phyloP scores from a whole-genome alignment of 2,329 filamentous ascomycete species.

The Trichophyton simii region DNA sequence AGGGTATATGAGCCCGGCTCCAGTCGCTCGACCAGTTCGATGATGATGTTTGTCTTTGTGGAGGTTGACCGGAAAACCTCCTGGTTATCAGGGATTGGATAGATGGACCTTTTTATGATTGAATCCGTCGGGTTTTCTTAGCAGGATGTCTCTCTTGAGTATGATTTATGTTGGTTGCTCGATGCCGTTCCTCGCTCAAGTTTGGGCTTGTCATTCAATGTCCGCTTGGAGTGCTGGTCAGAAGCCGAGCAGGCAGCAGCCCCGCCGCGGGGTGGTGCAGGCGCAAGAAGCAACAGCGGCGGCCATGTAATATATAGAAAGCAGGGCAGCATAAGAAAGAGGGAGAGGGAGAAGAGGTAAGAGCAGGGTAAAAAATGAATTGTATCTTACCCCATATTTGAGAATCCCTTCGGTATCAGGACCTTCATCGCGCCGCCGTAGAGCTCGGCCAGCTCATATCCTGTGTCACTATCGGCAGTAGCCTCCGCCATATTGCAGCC shows the following conservation, averaged over 20 bases:
- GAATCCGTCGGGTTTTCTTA: not conserved
- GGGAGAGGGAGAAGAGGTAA: not conserved
- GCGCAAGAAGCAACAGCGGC: not conserved
- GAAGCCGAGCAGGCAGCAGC: not conserved
- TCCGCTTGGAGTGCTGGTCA: not conserved
- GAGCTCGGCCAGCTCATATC: conserved; percentile 10
- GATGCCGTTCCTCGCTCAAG: not conserved
- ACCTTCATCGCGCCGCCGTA: conserved; percentile 19
- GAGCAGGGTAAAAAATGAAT: not conserved
- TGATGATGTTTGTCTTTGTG: conserved; percentile 74
- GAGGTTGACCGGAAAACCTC: conserved; percentile 79
- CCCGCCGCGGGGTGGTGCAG: not conserved
- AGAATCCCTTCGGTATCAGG: conserved; percentile 15
- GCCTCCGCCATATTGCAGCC: conserved; percentile 3
- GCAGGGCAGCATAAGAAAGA: not conserved
- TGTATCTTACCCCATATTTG: conserved; percentile 17
- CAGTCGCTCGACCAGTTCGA: conserved; percentile 80
- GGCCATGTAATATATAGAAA: not conserved
- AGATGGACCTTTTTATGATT: conserved; percentile 14
- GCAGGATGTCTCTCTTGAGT: not conserved
- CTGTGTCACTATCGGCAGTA: not conserved
- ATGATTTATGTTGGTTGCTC: not conserved
- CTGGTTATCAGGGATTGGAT: conserved; percentile 46
- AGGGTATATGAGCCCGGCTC: conserved; percentile 20
- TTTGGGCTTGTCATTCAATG: not conserved